Conservation (phyloP, 768 basidiomycete genomes). For the Collybiopsis luxurians region DNA sequence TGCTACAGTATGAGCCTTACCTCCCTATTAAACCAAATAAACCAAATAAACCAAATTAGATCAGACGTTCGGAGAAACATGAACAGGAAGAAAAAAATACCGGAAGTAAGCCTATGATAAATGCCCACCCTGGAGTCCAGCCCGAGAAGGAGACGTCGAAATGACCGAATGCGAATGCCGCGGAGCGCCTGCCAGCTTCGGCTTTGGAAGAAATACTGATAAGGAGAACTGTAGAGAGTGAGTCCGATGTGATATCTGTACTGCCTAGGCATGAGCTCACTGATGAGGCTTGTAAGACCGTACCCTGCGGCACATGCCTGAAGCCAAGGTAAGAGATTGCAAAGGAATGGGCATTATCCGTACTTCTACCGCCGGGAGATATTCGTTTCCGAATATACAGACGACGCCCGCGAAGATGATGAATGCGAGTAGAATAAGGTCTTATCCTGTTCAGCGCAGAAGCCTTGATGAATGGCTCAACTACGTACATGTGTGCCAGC, state of each 20-base stretch:
- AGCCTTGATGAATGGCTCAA: background rate
- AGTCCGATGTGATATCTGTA: too few species aligned
- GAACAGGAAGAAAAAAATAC: conserved; percentile 39
- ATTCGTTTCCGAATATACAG: conserved; percentile 55
- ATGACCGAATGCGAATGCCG: conserved; percentile 52
- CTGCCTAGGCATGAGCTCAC: too few species aligned
- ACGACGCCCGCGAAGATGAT: conserved; percentile 44
- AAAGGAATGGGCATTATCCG: conserved; percentile 1
- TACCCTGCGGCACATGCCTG: background rate
- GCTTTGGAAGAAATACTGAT: conserved; percentile 57
- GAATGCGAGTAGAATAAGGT: conserved; percentile 58
- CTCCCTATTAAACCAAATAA: background rate
- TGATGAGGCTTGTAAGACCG: background rate
- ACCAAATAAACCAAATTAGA: background rate
- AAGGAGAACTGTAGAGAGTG: conserved; percentile 44
- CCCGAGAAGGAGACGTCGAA: conserved; percentile 62
- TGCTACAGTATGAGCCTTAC: background rate
- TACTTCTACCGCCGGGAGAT: conserved; percentile 49
- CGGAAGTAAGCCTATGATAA: conserved; percentile 62
- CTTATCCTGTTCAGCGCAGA: conserved; percentile 20
- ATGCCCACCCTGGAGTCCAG: conserved; percentile 67
- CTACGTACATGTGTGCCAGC: conserved; percentile 57
- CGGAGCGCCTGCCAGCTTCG: conserved; percentile 49
- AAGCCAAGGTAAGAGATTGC: background rate
- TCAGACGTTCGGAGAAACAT: background rate